Evolutionary conservation across 345 rosid genomes (phyloP), one percentile per base, ranked within the genome.

Genomic region (Dipteronia dyeriana): DNA sequence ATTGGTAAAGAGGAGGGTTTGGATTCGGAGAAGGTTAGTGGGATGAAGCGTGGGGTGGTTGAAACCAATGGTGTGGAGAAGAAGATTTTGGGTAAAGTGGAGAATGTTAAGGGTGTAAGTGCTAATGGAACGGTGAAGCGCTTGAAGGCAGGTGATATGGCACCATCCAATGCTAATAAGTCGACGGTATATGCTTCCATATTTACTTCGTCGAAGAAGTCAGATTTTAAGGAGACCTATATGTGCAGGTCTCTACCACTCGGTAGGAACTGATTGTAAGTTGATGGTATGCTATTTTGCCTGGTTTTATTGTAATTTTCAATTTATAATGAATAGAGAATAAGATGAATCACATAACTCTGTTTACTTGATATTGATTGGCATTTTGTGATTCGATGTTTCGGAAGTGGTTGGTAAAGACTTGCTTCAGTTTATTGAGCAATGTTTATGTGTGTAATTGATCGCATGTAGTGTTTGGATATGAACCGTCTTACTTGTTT

Each of bases 121-220:
- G 76, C 77, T 76, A 91, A 87, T 9, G 47, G 74, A 39, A 25
- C 79, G 0, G 84, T 77, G 81, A 96, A 94, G 88, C 80, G 85
- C 77, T 92, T 92, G 77, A 92, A 87, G 80, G 97, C 93, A 0
- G 80, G 39, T 1, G 94, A 89, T 83, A 66, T 78, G 43, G 92
- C 86, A 5, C 99, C 99, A 1, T 82, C 87, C 39, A 85, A 94
- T 88, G 94, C 99, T 1, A 97, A 86, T 0, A 91, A 91, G 86
- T 91, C 88, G 86, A 91, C 88, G 74, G 96, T 94, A 3, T 92
- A 91, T 81, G 94, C 99, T 38, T 97, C 98, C 2, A 88, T 97
- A 22, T 97, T 97, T 81, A 92, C 95, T 13, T 92, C 97, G 0
- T 94, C 97, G 0, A 92, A 74, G 83, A 94, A 92, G 81, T 62